Conservation (phyloP, 2,329 filamentous ascomycete species). For the Akanthomyces dipterigenus region DNA sequence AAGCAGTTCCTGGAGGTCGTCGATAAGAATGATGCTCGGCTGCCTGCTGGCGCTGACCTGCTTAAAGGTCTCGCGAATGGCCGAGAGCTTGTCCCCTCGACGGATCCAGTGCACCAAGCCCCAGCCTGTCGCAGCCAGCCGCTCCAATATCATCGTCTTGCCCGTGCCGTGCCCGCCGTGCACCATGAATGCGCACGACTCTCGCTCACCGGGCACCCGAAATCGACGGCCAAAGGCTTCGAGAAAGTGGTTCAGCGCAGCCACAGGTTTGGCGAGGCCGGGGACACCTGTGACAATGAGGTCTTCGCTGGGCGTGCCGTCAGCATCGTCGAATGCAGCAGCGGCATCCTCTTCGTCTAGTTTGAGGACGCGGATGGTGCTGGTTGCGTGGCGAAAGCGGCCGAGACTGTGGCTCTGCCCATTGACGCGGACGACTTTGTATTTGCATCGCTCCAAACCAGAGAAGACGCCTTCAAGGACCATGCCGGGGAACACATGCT, state of each 20-base stretch:
- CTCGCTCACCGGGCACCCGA: constrained; percentile 23
- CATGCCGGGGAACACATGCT: constrained; percentile 64
- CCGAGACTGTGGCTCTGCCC: constrained; percentile 37
- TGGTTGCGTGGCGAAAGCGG: constrained; percentile 33
- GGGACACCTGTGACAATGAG: constrained; percentile 53
- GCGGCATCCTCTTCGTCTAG: constrained; percentile 20
- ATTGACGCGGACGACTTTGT: constrained; percentile 53
- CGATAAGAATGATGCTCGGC: constrained; percentile 73
- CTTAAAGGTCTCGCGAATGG: constrained; percentile 62
- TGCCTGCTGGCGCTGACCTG: constrained; percentile 57
- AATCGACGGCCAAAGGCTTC: constrained; percentile 41
- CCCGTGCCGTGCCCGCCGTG: constrained; percentile 81
- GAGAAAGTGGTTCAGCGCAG: constrained; percentile 61
- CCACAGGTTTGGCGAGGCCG: constrained; percentile 59
- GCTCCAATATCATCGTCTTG: constrained; percentile 67
- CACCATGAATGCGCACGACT: constrained; percentile 58
- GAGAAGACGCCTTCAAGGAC: constrained; percentile 54
- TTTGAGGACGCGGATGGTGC: constrained; percentile 31
- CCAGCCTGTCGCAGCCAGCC: constrained; percentile 64
- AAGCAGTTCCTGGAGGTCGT: constrained; percentile 66
- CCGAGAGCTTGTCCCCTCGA: constrained; percentile 46
- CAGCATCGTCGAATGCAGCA: constrained; percentile 14
- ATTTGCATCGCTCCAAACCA: constrained; percentile 32
- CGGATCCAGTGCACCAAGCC: constrained; percentile 58
- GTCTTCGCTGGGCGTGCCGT: constrained; percentile 20